A percentile compares a stretch with the other conserved stretches of the same genome.
Evolutionary conservation across 495 filamentous ascomycete genomes (phyloP).

Genomic region (Xylaria sp.): DNA sequence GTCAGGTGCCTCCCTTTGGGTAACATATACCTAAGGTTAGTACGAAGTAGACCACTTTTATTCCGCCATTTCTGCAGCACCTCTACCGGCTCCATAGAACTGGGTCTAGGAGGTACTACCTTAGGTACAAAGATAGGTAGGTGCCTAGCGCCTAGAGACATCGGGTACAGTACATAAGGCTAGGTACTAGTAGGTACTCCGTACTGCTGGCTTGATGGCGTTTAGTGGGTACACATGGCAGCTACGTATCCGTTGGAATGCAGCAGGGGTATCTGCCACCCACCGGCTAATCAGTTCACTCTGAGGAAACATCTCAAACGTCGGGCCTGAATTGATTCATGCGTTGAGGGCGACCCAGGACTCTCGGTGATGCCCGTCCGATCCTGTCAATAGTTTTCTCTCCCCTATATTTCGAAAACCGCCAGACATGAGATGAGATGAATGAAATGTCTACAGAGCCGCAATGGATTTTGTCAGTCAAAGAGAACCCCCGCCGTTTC

Average conservation of each 20-base stretch:
- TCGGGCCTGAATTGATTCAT: constrained; percentile 18
- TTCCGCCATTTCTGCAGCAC: not conserved
- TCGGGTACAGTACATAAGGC: too few relatives aligned
- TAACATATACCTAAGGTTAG: too few relatives aligned
- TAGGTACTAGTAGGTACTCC: too few relatives aligned
- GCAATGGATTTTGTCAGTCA: constrained; percentile 53
- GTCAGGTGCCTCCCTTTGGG: not conserved
- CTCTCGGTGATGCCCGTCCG: not conserved
- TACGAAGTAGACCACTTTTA: too few relatives aligned
- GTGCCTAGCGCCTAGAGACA: too few relatives aligned
- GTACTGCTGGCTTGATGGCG: too few relatives aligned
- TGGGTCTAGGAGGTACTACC: too few relatives aligned
- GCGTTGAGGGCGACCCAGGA: constrained; percentile 1
- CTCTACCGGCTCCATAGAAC: not conserved
- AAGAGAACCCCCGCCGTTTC: not conserved
- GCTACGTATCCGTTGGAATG: too few relatives aligned
- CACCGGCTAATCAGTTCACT: constrained; percentile 23
- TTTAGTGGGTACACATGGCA: too few relatives aligned
- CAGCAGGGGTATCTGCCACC: constrained; percentile 16
- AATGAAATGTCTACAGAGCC: constrained; percentile 40
- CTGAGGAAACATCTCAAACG: constrained; percentile 27
- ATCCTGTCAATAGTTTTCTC: not conserved
- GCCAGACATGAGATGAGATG: constrained; percentile 39
- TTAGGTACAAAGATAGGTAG: too few relatives aligned
- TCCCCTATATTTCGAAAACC: not conserved